Percentiles rank a stretch among this genome's conserved stretches.
These are phyloP conservation scores for Huntiella moniliformis DNA, from an alignment of 2,329 filamentous ascomycete genomes.

Conservation along the genomic window DNA sequence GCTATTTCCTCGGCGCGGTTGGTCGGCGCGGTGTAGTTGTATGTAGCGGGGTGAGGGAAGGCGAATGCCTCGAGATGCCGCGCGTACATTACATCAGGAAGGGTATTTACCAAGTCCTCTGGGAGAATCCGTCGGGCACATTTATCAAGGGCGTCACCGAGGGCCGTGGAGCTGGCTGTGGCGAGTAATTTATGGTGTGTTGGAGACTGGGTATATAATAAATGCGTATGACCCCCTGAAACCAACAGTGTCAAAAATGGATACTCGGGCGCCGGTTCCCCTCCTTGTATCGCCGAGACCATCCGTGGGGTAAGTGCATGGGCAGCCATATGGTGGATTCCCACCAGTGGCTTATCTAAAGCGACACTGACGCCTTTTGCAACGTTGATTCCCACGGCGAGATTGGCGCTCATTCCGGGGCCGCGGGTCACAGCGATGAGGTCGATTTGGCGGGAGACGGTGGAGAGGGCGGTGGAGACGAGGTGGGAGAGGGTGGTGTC, in stretches of 20 bases:
- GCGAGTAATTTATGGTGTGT: conserved; percentile 57
- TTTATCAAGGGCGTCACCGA: conserved; percentile 84
- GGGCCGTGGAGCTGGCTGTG: conserved; percentile 57
- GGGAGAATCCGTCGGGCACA: conserved; percentile 61
- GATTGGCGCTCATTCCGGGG: conserved; percentile 67
- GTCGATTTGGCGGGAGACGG: conserved; percentile 23
- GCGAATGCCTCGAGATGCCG: conserved; percentile 62
- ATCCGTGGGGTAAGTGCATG: conserved; percentile 79
- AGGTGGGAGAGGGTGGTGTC: conserved; percentile 50
- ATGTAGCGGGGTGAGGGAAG: conserved; percentile 31
- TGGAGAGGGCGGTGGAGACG: conserved; percentile 40
- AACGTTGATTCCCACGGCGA: conserved; percentile 59
- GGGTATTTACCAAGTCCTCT: conserved; percentile 29
- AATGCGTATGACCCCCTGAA: conserved; percentile 79
- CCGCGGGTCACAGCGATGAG: conserved; percentile 81
- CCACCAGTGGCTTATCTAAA: conserved; percentile 67
- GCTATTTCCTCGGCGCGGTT: conserved; percentile 39
- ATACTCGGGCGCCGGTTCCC: conserved; percentile 26
- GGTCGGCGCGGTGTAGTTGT: conserved; percentile 37
- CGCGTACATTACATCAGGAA: conserved; percentile 58
- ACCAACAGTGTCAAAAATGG: conserved; percentile 80
- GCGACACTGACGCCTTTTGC: conserved; percentile 76
- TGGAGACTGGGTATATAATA: conserved; percentile 54
- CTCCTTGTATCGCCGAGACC: conserved; percentile 36
- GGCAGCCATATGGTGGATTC: conserved; percentile 93